Evolutionary conservation across 352 stramenopile genomes (phyloP), one percentile per base, ranked within the genome.

Genomic region (Globisporangium nodosum): DNA sequence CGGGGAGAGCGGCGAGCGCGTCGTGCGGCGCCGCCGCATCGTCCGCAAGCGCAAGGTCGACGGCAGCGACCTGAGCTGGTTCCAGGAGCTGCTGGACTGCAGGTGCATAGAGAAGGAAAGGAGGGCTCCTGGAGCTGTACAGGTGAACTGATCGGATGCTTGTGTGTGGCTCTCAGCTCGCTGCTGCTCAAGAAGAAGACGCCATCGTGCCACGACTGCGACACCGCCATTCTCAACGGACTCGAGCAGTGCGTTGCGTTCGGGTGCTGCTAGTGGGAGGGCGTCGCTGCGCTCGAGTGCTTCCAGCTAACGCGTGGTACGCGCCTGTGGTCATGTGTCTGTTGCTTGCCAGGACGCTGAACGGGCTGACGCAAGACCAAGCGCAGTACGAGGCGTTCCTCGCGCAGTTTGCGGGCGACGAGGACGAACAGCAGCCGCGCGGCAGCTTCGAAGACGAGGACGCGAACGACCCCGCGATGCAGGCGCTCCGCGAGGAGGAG

Each of bases 71-170:
- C 66, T 90, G 48, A 86, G 84, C 50, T 94, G 84, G 84, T 90
- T 90, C 58, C 76, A 92, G 53, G 84, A 94, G 60, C 65, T 94
- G 27, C 73, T 91, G 40, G 79, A 91, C 56, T 85, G 79, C 71
- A 90, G 80, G 82, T 89, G 63, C 42, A 40, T 40, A 15, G 35
- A 15, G 12, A 4, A 15, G 35, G 35, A 40, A 15, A 8, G 7
- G 35, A 15, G 11, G 8, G 8, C 9, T 45, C 1, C 46, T 37
- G 6, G 9, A 18, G 15, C 11, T 16, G 3, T 6, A 9, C 4
- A 2, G 5, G 5, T 13, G 27, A n/a, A 13, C 20, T 33, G 27
- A 24, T 15, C 16, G 49, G 18, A 11, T 62, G 11, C 40, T 18
- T 53, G 15, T 52, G n/a, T 35, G 13, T 73, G 54, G 3, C 48